Evolutionary conservation across 164 flowering plant species (phyloP).

Genomic region (Cinnamomum chago): DNA sequence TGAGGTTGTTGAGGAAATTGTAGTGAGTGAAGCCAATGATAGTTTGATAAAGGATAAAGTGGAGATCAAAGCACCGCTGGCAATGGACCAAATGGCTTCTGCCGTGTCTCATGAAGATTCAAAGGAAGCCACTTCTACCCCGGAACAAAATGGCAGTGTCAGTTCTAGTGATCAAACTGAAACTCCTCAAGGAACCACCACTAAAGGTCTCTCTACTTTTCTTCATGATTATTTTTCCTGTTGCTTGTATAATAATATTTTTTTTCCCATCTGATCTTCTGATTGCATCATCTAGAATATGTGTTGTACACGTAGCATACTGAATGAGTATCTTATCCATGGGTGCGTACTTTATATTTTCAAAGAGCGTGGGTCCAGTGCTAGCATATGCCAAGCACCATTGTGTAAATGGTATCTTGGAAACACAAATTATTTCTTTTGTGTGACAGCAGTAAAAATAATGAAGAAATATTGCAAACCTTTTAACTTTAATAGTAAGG

Average conservation of each 20-base stretch:
- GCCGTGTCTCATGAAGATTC: conserved; percentile 20
- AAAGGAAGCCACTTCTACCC: conserved; percentile 7
- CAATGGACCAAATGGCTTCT: conserved; percentile 8
- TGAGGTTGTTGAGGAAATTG: conserved; percentile 16
- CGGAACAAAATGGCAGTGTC: conserved; percentile 31
- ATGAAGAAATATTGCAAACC: no score
- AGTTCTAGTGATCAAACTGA: conserved; percentile 24
- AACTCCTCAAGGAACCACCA: conserved; percentile 22
- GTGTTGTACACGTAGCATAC: not conserved
- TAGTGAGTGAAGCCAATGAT: conserved; percentile 15
- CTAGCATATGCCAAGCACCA: not conserved
- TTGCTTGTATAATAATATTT: not conserved
- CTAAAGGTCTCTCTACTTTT: conserved; percentile 44
- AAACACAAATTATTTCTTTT: no score
- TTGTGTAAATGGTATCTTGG: not conserved
- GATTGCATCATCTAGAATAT: not conserved
- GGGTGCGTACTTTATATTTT: not conserved
- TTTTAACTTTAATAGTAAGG: no score
- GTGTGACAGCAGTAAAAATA: no score
- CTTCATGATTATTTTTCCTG: not conserved
- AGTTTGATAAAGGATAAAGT: conserved; percentile 5
- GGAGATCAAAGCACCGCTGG: conserved; percentile 3
- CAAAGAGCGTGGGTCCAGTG: not conserved
- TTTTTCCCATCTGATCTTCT: not conserved
- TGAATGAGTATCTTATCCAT: not conserved